Evolutionary conservation across 1,284 basidiomycete species (phyloP), one percentile per base, ranked within the genome.

Genomic region (Irpex sp.): DNA sequence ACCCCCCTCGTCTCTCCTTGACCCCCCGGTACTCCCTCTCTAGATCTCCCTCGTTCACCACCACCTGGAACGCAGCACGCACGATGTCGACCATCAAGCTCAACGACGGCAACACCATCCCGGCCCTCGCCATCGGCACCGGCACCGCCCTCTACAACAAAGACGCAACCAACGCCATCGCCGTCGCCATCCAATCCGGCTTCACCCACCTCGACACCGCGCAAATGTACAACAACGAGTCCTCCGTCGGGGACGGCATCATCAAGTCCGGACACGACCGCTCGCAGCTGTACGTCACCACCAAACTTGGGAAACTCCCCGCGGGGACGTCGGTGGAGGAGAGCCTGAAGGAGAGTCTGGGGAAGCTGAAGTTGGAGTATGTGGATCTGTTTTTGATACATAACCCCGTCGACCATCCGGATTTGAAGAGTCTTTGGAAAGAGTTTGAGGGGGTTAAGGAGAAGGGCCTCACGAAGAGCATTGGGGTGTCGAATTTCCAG

Each of bases 401-500:
- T 71, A 78, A 76, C 64, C 87, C 89, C 0, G 71, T 69, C 58
- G 70, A 65, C 57, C 77, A 75, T 62, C 67, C 72, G 62, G 82
- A 77, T 61, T 74, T 89, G 61, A 78, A 78, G 68, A 74, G 79
- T 21, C 72, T 83, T 58, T 95, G 93, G 93, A 81, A 81, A 64
- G 80, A 80, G 12, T 81, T 94, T 80, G 91, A 93, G 70, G 82
- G 80, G 52, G 74, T 88, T 56, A 81, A 90, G 73, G 74, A 75
- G 55, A 84, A 84, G 54, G 90, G 90, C 1, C 74, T 93, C 53
- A 78, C 90, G 45, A 88, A 82, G 72, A 87, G 85, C 47, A 91
- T 96, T 62, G 94, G 94, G 1, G 91, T 96, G 14, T 91, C 88
- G 59, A 96, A 96, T 77, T 94, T 89, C 73, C 81, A 78, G 16